Evolutionary conservation across 2,329 filamentous ascomycete genomes (phyloP).

Genomic region (Trichoderma atroviride): DNA sequence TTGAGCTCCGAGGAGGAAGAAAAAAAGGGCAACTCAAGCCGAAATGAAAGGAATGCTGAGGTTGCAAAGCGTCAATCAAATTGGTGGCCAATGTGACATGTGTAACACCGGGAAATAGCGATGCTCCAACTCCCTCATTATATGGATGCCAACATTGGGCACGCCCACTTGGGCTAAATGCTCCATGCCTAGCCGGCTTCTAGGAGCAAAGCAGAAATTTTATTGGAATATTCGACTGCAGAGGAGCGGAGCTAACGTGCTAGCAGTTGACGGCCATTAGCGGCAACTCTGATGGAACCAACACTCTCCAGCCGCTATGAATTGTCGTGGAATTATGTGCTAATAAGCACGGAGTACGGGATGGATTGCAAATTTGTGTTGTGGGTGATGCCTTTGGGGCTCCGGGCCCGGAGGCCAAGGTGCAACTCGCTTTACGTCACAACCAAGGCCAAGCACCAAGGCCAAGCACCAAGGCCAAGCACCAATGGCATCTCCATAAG

Average conservation of each 20-base stretch:
- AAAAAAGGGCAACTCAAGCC: neutral
- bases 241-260: neutral
- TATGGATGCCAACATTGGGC: neutral
- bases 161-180: neutral
- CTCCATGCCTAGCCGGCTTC: neutral
- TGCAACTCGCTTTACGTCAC: slow-evolving; percentile 10
- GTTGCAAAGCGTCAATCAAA: neutral
- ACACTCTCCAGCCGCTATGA: neutral
- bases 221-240: neutral
- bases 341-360: neutral
- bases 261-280: neutral
- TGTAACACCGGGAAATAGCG: neutral
- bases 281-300: neutral
- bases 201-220: neutral
- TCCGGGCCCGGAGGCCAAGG: neutral
- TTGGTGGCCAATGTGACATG: neutral
- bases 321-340: neutral
- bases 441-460: slow-evolving; percentile 1
- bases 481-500: neutral
- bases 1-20: neutral
- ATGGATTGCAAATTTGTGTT: neutral
- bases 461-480: neutral
- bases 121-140: neutral
- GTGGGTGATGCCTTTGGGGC: neutral
- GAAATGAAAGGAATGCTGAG: neutral